A percentile compares a stretch with the other conserved stretches of the same genome.
Conservation (phyloP, 768 basidiomycete species). For the Boletus sp. region DNA sequence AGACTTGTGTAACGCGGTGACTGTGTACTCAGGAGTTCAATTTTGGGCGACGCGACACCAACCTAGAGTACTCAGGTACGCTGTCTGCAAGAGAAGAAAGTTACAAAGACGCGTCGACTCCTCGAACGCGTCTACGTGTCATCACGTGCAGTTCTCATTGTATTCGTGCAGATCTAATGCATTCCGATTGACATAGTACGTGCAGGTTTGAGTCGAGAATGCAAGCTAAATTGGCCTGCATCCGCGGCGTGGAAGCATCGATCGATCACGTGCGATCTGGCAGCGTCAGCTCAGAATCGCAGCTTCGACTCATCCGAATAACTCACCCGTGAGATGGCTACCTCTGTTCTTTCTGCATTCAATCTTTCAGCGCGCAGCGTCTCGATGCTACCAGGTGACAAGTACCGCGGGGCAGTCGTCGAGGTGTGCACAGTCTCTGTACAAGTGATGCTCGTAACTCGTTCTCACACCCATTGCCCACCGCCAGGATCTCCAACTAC, state of each 20-base stretch:
- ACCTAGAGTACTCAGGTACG: no score
- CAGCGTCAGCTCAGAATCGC: no score
- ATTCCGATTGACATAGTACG: no score
- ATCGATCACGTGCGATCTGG: conserved; percentile 2
- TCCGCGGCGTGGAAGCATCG: no score
- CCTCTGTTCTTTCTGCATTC: conserved; percentile 8
- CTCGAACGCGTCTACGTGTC: not conserved
- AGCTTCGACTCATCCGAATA: not conserved
- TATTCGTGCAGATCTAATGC: no score
- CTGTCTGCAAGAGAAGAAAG: no score
- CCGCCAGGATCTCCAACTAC: conserved; percentile 62
- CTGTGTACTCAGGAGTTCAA: no score
- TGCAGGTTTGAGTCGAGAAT: not conserved
- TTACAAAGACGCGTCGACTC: not conserved
- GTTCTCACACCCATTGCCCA: not conserved
- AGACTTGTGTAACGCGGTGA: no score
- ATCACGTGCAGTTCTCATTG: not conserved
- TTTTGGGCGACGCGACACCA: no score
- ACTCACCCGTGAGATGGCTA: not conserved
- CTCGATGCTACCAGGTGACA: conserved; percentile 36
- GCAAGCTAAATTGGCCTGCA: not conserved
- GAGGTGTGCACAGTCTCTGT: conserved; percentile 51
- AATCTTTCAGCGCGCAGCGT: not conserved
- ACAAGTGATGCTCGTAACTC: not conserved
- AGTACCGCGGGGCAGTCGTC: conserved; percentile 87